Conservation (phyloP, 805 yeast genomes). For the Myxozyma nipponensis region DNA sequence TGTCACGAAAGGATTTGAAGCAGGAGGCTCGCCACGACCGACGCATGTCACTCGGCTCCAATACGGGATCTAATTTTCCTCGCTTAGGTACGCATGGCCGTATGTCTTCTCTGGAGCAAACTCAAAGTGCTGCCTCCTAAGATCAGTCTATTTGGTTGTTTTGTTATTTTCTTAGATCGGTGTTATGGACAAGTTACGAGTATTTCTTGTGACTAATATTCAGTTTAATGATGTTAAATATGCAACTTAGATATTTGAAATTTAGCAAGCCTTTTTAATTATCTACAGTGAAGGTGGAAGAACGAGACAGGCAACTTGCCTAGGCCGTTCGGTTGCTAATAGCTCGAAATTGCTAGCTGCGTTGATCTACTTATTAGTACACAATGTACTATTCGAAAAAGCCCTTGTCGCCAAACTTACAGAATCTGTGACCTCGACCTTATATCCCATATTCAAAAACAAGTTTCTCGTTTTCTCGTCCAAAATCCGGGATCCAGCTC, state of each 20-base stretch:
- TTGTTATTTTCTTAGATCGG: background rate
- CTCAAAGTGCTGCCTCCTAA: background rate
- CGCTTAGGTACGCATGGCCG: background rate
- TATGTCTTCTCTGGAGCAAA: background rate
- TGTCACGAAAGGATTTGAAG: conserved; percentile 49
- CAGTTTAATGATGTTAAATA: too few relatives aligned
- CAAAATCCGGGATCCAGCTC: conserved; percentile 58
- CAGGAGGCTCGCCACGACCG: conserved; percentile 13
- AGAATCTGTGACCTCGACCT: conserved; percentile 63
- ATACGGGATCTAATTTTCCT: background rate
- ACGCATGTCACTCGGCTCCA: conserved; percentile 10
- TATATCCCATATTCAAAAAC: conserved; percentile 61
- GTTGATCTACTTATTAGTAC: conserved; percentile 34
- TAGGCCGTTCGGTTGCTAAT: conserved; percentile 74
- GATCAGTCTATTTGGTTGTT: background rate
- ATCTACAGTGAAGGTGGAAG: conserved; percentile 60
- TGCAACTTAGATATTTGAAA: background rate
- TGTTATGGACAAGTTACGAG: too few relatives aligned
- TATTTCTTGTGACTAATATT: too few relatives aligned
- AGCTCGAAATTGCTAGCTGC: conserved; percentile 71
- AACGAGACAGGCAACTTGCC: conserved; percentile 66
- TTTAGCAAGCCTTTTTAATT: too few relatives aligned
- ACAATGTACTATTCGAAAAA: background rate
- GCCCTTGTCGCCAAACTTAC: conserved; percentile 31
- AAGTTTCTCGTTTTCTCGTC: conserved; percentile 50